Conservation (phyloP, 2,329 filamentous ascomycete genomes). For the Aspergillus aculeatus region DNA sequence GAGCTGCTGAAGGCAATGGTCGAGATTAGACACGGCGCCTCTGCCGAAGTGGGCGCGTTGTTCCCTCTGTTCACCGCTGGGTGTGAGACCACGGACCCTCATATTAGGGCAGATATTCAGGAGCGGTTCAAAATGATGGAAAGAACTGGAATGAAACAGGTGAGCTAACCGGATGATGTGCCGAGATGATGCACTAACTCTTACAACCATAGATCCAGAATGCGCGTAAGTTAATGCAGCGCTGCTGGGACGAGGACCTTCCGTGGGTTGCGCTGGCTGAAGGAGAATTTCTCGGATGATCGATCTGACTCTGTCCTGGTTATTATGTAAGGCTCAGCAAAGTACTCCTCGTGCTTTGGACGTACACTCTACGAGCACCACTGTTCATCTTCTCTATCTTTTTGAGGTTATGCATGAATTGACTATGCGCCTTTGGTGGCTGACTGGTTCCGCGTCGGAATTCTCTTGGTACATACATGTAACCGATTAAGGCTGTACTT, state of each 20-base stretch:
- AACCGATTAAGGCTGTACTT: too few relatives aligned
- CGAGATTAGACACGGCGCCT: conserved; percentile 63
- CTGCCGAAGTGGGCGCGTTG: conserved; percentile 71
- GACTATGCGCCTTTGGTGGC: too few relatives aligned
- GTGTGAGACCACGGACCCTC: conserved; percentile 63
- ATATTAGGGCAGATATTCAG: conserved; percentile 61
- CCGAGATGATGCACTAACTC: background rate
- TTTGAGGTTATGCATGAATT: too few relatives aligned
- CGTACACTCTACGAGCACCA: too few relatives aligned
- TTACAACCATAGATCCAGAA: conserved; percentile 35
- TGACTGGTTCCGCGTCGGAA: too few relatives aligned
- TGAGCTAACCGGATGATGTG: conserved; percentile 34
- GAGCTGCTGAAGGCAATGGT: conserved; percentile 63
- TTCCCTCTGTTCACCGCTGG: conserved; percentile 84
- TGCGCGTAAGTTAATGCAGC: conserved; percentile 42
- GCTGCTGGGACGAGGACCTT: conserved; percentile 38
- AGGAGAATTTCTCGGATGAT: conserved; percentile 41
- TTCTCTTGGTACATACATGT: too few relatives aligned
- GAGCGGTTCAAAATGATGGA: conserved; percentile 67
- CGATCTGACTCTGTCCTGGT: conserved; percentile 2
- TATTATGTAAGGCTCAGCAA: too few relatives aligned
- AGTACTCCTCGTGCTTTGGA: too few relatives aligned
- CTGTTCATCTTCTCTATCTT: too few relatives aligned
- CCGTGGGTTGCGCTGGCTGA: conserved; percentile 41
- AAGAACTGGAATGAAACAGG: conserved; percentile 73